Evolutionary conservation across 2,329 filamentous ascomycete genomes (phyloP), one percentile per base, ranked within the genome.

Genomic region (Pseudocercospora fuligena): DNA sequence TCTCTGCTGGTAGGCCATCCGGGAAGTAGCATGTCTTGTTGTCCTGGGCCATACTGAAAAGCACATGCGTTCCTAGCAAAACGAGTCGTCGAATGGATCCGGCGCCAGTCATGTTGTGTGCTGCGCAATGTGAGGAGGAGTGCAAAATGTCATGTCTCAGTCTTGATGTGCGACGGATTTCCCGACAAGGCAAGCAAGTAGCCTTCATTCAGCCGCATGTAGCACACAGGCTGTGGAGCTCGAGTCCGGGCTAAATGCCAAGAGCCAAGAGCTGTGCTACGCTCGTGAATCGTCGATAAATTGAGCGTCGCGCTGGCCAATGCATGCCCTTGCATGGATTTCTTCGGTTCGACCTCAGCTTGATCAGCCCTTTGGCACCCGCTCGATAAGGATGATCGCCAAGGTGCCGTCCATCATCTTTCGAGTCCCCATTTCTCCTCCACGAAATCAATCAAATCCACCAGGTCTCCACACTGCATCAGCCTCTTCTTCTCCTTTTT

Each of bases 391-490:
- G 33, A 36, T 36, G 33, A 36, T 36, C 5, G 12, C 14, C 33
- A 9, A 36, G 46, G 7, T 47, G n/a, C 23, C 49, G 7, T 51
- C 43, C 31, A 40, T 40, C 60, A 33, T 27, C 60, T 31, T 33
- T 16, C 19, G 4, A 64, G 33, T 16, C 57, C 65, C 74, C 73
- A 77, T 58, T 69, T 73, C 1, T 66, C 71, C 33, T 78, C 75
- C 2, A 78, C 72, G 64, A 73, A 77, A 60, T 78, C 76, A 8
- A 76, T 69, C 33, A 78, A 51, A 29, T 78, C 77, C 12, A 79
- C 40, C 68, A 78, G 60, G 60, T 79, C 77, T 51, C 61, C 36
- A 63, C 74, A 77, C 5, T 70, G 73, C 73, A 73, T 73, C 64
- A 78, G 43, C 58, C 53, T 36, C 65, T 64, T 76, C 65, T 70